These are phyloP conservation scores for Geotrichum europaeum DNA, from an alignment of 1,139 yeast genomes.

Conservation along the genomic window DNA sequence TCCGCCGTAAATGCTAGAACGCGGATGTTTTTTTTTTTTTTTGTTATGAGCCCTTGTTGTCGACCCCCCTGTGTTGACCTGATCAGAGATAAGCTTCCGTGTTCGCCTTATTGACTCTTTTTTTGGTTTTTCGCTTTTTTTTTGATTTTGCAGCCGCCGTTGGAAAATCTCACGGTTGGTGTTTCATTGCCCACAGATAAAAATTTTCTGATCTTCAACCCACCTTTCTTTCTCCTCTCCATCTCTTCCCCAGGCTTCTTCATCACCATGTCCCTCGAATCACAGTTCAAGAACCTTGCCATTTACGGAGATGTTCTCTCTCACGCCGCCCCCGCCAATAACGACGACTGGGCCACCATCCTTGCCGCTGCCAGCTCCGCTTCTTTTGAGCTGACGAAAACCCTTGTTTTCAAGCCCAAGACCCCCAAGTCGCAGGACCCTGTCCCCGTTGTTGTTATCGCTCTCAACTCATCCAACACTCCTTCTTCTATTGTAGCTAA, in stretches of 20 bases:
- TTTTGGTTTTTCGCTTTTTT: neutral
- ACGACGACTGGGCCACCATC: conserved; percentile 27
- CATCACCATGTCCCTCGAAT: conserved; percentile 9
- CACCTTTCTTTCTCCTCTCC: neutral
- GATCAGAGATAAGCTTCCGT: neutral
- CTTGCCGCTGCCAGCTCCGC: neutral
- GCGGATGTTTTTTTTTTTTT: neutral
- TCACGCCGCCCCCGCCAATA: conserved; percentile 26
- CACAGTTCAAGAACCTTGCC: neutral
- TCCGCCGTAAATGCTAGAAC: neutral
- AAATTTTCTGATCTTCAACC: neutral
- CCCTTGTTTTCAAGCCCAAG: conserved; percentile 85
- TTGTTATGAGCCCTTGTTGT: neutral
- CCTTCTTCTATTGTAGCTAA: conserved; percentile 61
- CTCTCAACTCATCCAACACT: conserved; percentile 61
- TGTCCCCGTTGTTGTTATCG: conserved; percentile 75
- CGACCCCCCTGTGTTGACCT: neutral
- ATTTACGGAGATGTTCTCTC: conserved; percentile 15
- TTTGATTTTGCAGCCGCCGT: neutral
- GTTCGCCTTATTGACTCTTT: neutral
- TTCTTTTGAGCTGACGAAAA: conserved; percentile 44
- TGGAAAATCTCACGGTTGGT: neutral
- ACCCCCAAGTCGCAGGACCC: conserved; percentile 81
- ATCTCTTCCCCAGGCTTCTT: neutral
- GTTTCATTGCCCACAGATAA: neutral